Percentiles rank a stretch among this genome's conserved stretches.
phyloP scores from a whole-genome alignment of 2,329 filamentous ascomycete genomes.

The Fusarium kyushuense region DNA sequence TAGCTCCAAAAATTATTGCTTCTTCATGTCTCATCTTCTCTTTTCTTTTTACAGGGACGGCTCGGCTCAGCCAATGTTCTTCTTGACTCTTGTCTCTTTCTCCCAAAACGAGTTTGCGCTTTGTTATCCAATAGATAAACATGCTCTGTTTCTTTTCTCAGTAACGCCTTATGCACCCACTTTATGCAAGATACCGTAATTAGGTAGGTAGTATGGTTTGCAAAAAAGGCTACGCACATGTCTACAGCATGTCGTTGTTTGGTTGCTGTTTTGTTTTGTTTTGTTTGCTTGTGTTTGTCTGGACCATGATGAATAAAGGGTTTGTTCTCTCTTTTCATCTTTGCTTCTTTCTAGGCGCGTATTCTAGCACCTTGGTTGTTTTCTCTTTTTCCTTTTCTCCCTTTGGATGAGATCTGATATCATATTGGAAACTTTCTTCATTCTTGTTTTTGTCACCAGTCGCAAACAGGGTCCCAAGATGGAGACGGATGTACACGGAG shows the following conservation, averaged over 20 bases:
- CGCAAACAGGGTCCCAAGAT: slow-evolving; percentile 2
- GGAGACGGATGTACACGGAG: neutral
- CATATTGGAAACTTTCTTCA: neutral
- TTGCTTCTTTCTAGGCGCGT: slow-evolving; percentile 17
- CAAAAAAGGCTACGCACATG: slow-evolving; percentile 3
- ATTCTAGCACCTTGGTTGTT: slow-evolving; percentile 4
- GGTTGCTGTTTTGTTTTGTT: slow-evolving; percentile 1
- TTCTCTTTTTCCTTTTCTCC: slow-evolving; percentile 8
- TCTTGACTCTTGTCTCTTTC: slow-evolving; percentile 14
- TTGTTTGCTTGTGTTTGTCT: slow-evolving; percentile 9
- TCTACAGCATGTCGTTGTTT: neutral
- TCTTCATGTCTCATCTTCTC: slow-evolving; percentile 17
- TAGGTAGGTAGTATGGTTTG: neutral
- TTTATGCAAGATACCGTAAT: slow-evolving; percentile 35
- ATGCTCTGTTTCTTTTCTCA: slow-evolving; percentile 31
- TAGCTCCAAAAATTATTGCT: slow-evolving; percentile 39
- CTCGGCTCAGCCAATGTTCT: slow-evolving; percentile 39
- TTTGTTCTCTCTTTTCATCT: slow-evolving; percentile 21
- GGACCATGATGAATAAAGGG: neutral
- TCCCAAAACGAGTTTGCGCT: neutral
- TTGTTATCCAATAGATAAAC: slow-evolving; percentile 1
- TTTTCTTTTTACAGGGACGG: neutral
- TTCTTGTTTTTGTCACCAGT: neutral
- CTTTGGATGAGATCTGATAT: slow-evolving; percentile 25
- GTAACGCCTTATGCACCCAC: slow-evolving; percentile 30